A percentile compares a stretch with the other conserved stretches of the same genome.
Evolutionary conservation across 208 protist genomes (phyloP).

Genomic region (Trypanosoma mega): DNA sequence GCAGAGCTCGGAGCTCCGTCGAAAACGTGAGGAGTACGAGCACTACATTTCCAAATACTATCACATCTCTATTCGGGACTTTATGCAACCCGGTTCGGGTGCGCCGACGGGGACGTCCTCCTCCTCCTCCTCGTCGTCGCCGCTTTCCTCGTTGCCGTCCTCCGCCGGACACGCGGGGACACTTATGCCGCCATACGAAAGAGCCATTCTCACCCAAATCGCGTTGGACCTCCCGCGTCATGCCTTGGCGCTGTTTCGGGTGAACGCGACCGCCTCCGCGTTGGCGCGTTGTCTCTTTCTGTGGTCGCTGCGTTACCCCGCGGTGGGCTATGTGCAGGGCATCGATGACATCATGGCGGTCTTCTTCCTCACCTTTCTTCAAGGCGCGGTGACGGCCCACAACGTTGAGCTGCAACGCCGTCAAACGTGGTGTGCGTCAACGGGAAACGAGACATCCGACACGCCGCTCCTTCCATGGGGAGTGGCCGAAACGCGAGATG

Average conservation of each 20-base stretch:
- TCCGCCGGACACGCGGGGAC: too few relatives aligned
- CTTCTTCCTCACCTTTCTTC: conserved; percentile 92
- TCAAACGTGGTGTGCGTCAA: not conserved
- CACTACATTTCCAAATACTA: conserved; percentile 54
- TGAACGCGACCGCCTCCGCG: conserved; percentile 29
- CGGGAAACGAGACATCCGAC: not conserved
- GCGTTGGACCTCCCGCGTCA: conserved; percentile 79
- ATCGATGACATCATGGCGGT: conserved; percentile 94
- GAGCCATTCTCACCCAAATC: conserved; percentile 64
- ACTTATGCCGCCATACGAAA: conserved; percentile 47
- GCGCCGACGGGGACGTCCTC: not conserved
- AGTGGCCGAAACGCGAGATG: conserved; percentile 13
- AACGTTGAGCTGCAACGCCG: conserved; percentile 1
- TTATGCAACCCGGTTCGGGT: conserved; percentile 1
- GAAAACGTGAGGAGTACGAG: conserved; percentile 67
- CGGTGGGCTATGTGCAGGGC: conserved; percentile 94
- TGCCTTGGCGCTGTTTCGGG: conserved; percentile 57
- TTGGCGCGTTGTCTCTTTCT: conserved; percentile 92
- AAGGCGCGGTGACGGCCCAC: conserved; percentile 47
- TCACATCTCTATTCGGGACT: conserved; percentile 20
- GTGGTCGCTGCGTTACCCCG: conserved; percentile 92
- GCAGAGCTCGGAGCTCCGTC: conserved; percentile 52
- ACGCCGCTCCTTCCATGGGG: not conserved
- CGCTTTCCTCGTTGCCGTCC: too few relatives aligned
- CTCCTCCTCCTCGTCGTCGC: not conserved